phyloP scores from a whole-genome alignment of 371 early-diverging fungal species.

The Zancudomyces culisetae region DNA sequence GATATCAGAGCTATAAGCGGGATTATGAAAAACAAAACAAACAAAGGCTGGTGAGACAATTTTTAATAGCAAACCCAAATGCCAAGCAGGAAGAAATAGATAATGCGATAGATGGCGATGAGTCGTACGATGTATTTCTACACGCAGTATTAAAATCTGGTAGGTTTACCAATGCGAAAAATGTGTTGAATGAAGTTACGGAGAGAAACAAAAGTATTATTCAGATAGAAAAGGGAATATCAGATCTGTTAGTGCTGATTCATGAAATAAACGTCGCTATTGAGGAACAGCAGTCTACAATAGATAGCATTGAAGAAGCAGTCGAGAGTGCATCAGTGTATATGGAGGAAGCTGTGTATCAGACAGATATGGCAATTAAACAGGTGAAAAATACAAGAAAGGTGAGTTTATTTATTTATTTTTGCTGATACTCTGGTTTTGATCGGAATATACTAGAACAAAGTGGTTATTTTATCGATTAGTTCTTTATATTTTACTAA shows the following conservation, averaged over 20 bases:
- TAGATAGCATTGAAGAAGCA: slow-evolving; percentile 13
- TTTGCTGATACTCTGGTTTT: too few relatives aligned
- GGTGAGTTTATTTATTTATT: not conserved
- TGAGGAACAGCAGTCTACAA: slow-evolving; percentile 18
- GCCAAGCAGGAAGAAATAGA: slow-evolving; percentile 14
- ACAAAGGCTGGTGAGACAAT: slow-evolving; percentile 4
- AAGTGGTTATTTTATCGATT: too few relatives aligned
- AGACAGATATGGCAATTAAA: not conserved
- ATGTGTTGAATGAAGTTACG: slow-evolving; percentile 10
- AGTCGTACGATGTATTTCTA: slow-evolving; percentile 9
- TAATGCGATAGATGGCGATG: slow-evolving; percentile 10
- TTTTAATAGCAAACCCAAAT: slow-evolving; percentile 9
- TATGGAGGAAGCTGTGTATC: slow-evolving; percentile 1
- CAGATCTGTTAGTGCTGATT: slow-evolving; percentile 28
- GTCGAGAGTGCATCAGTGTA: slow-evolving; percentile 11
- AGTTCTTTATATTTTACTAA: too few relatives aligned
- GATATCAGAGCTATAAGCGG: not conserved
- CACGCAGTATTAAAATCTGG: slow-evolving; percentile 5
- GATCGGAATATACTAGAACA: too few relatives aligned
- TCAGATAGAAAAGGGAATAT: slow-evolving; percentile 29
- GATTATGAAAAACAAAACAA: not conserved
- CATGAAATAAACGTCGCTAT: slow-evolving; percentile 30
- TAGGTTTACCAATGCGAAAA: slow-evolving; percentile 13
- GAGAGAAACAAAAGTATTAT: slow-evolving; percentile 9
- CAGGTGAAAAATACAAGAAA: not conserved